A percentile compares a stretch with the other conserved stretches of the same genome.
Evolutionary conservation across 2,329 filamentous ascomycete genomes (phyloP).

Genomic region (Ceratocystis alfenasii): DNA sequence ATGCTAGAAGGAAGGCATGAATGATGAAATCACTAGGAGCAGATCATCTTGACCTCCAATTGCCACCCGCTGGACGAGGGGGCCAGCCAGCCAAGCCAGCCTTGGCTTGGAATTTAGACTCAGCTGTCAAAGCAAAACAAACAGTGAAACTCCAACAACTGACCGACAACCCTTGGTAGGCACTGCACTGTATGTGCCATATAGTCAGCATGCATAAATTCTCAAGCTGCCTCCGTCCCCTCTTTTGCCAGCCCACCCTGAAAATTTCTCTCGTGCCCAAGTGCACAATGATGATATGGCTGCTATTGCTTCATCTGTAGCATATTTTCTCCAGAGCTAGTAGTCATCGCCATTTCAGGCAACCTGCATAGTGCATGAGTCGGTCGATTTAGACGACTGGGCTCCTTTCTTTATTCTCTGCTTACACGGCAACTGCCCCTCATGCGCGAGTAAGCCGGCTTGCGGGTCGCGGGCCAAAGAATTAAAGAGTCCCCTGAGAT

Average conservation of each 20-base stretch:
- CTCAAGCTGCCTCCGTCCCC: neutral
- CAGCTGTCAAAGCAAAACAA: conserved; percentile 2
- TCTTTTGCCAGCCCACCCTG: neutral
- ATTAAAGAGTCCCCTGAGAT: neutral
- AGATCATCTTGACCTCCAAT: no score
- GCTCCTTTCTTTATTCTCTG: neutral
- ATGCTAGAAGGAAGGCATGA: neutral
- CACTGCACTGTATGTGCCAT: neutral
- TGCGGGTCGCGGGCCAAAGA: neutral
- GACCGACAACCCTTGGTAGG: neutral
- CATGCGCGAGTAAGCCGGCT: neutral
- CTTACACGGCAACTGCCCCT: neutral
- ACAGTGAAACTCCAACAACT: neutral
- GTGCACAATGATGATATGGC: neutral
- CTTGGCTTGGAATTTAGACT: neutral
- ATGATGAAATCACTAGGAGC: neutral
- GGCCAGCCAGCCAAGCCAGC: no score
- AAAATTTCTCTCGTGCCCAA: neutral
- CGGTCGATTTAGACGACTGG: neutral
- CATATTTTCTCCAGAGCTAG: neutral
- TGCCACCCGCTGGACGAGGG: no score
- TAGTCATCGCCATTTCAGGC: neutral
- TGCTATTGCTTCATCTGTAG: no score
- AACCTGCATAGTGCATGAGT: neutral
- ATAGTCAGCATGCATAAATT: neutral